A percentile compares a stretch with the other conserved stretches of the same genome.
These are phyloP conservation scores for Pestalotiopsis sp. DNA, from an alignment of 2,329 filamentous ascomycete genomes.

Conservation along the genomic window DNA sequence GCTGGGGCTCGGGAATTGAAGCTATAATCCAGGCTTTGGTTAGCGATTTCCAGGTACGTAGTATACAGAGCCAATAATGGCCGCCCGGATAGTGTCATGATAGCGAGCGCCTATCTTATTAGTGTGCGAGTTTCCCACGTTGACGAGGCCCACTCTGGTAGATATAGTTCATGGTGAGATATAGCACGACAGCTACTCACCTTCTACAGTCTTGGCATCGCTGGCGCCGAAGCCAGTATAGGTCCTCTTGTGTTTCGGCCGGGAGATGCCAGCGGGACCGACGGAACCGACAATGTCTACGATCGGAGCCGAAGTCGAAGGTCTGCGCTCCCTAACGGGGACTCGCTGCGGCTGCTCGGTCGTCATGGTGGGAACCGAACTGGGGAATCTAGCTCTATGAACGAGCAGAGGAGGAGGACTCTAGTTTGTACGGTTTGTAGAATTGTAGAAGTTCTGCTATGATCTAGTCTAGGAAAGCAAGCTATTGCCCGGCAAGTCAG, in stretches of 20 bases:
- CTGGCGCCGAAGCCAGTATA: conserved; percentile 87
- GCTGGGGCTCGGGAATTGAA: conserved; percentile 85
- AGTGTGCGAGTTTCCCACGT: background rate
- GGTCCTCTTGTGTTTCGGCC: conserved; percentile 97
- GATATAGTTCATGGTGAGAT: background rate
- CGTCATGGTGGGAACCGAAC: conserved; percentile 26
- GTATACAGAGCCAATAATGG: conserved; percentile 3
- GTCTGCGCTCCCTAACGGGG: conserved; percentile 73
- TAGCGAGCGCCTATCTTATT: background rate
- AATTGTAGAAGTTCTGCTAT: background rate
- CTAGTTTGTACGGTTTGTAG: background rate
- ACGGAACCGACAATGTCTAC: conserved; percentile 85
- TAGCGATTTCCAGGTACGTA: conserved; percentile 1
- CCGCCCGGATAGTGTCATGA: background rate
- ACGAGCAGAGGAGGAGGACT: background rate
- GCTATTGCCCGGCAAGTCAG: background rate
- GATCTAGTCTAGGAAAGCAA: conserved; percentile 5
- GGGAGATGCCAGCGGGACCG: conserved; percentile 79
- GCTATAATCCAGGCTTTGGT: conserved; percentile 41
- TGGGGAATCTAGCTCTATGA: background rate
- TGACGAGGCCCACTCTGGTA: background rate
- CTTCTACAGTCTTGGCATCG: conserved; percentile 94
- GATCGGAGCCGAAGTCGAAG: conserved; percentile 75
- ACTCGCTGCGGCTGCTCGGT: conserved; percentile 35
- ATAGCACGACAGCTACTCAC: conserved; percentile 45